Percentiles rank a stretch among this genome's conserved stretches.
Evolutionary conservation across 139 green algal genomes (phyloP).

Genomic region (Chlorella sp.): DNA sequence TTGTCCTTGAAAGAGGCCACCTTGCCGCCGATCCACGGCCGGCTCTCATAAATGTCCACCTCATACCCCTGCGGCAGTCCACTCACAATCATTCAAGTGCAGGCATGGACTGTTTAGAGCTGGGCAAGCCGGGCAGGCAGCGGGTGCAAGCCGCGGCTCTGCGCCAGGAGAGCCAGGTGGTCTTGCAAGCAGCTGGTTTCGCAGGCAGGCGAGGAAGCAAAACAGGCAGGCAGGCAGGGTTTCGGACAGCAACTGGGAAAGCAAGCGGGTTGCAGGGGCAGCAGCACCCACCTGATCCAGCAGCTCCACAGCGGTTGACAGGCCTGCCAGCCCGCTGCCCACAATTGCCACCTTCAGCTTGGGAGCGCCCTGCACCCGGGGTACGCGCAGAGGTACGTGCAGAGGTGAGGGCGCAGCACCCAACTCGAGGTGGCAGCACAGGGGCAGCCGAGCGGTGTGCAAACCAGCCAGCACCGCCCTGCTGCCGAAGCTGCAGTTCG

Average conservation of each 20-base stretch:
- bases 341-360: conserved; percentile 92
- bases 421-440: neutral
- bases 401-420: neutral
- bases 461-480: no score
- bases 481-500: neutral
- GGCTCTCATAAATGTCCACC: conserved; percentile 95
- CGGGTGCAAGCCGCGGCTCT: neutral
- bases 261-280: no score
- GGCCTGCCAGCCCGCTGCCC: conserved; percentile 84
- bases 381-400: neutral
- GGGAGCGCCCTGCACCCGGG: conserved; percentile 63
- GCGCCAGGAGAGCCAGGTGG: no score
- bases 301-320: conserved; percentile 96
- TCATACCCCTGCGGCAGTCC: conserved; percentile 70
- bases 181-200: neutral
- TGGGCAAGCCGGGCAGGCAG: neutral
- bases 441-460: neutral
- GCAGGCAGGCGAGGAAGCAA: neutral
- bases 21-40: conserved; percentile 94
- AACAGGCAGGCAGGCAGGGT: neutral
- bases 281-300: conserved; percentile 86
- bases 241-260: neutral
- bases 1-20: conserved; percentile 94
- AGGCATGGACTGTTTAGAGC: neutral
- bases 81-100: neutral